Conservation (phyloP, 306 rosid species). For the Sechiopsis laciniata region DNA sequence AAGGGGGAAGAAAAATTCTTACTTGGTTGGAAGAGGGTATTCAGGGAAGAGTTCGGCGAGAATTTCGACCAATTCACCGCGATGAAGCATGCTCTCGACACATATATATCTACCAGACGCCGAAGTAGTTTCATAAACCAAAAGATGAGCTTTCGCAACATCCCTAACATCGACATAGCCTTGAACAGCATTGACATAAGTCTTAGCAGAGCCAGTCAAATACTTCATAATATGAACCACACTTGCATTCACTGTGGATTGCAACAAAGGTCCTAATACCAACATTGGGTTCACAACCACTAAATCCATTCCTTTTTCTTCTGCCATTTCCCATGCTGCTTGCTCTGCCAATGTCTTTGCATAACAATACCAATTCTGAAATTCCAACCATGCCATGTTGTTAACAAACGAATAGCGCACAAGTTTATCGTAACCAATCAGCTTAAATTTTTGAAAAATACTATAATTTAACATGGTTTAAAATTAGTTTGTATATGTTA, state of each 20-base stretch:
- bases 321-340: slow-evolving; percentile 60
- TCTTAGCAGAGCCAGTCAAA: slow-evolving; percentile 70
- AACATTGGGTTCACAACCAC: slow-evolving; percentile 77
- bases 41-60: slow-evolving; percentile 63
- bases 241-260: slow-evolving; percentile 65
- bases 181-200: slow-evolving; percentile 71
- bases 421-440: no score
- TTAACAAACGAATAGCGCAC: no score
- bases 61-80: slow-evolving; percentile 72
- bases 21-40: slow-evolving; percentile 75
- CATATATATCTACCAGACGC: slow-evolving; percentile 76
- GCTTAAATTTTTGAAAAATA: no score
- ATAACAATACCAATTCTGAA: slow-evolving; percentile 83
- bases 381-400: no score
- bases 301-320: slow-evolving; percentile 56
- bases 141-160: slow-evolving; percentile 68
- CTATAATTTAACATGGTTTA: no score
- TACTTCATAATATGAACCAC: slow-evolving; percentile 64
- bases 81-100: slow-evolving; percentile 64
- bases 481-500: no score
- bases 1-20: not conserved
- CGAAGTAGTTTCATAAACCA: slow-evolving; percentile 56
- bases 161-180: slow-evolving; percentile 71
- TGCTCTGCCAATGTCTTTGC: slow-evolving; percentile 82
- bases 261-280: slow-evolving; percentile 74